phyloP scores from a whole-genome alignment of 768 basidiomycete species.

The Lactarius evosmus region DNA sequence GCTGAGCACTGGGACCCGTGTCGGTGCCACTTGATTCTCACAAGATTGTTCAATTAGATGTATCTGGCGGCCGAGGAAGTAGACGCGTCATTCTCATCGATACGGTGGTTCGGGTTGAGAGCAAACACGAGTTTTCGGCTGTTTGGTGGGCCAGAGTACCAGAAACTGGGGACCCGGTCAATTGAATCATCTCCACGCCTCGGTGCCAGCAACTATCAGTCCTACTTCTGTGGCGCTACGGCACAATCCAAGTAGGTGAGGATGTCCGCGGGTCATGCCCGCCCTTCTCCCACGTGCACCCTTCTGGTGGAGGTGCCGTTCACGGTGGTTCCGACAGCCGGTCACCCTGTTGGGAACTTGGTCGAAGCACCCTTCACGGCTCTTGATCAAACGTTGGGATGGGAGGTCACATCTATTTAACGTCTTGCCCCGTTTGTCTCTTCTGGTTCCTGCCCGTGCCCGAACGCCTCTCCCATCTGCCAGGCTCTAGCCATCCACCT shows the following conservation, averaged over 20 bases:
- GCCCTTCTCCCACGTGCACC: background rate
- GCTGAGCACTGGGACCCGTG: too few species aligned
- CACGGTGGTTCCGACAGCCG: background rate
- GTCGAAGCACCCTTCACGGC: background rate
- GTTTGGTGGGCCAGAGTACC: background rate
- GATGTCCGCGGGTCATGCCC: conserved; percentile 13
- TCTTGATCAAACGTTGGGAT: background rate
- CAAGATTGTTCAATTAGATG: background rate
- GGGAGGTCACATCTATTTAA: background rate
- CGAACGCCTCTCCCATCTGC: background rate
- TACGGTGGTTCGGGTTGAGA: background rate
- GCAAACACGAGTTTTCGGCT: background rate
- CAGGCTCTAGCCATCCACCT: background rate
- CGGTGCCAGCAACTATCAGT: background rate
- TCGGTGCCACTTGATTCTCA: too few species aligned
- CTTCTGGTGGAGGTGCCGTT: background rate
- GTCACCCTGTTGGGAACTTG: background rate
- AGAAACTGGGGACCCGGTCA: background rate
- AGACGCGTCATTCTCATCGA: background rate
- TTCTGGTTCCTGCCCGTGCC: background rate
- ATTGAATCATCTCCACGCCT: background rate
- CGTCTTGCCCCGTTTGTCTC: background rate
- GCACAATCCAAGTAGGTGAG: conserved; percentile 7
- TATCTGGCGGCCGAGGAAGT: background rate
- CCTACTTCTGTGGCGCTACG: background rate